These are phyloP conservation scores for Vaccinium macrocarpon DNA, from an alignment of 148 eudicot genomes.

Conservation along the genomic window DNA sequence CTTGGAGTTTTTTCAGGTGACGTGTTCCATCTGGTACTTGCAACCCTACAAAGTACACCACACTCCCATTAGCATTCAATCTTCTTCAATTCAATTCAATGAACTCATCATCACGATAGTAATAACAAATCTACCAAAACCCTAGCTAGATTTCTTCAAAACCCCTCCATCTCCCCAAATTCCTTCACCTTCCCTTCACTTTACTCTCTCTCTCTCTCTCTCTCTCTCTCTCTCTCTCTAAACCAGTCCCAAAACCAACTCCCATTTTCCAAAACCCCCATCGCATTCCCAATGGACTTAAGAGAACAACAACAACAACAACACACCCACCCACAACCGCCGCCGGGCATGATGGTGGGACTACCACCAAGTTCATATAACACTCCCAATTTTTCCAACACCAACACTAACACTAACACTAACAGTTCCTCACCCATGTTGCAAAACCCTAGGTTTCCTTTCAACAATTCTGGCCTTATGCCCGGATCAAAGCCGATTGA, in stretches of 20 bases:
- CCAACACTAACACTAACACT: conserved; percentile 2
- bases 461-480: conserved; percentile 29
- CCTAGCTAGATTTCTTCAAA: conserved; percentile 8
- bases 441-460: conserved; percentile 43
- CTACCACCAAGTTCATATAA: conserved; percentile 26
- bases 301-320: conserved; percentile 21
- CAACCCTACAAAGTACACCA: background rate
- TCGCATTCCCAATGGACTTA: conserved; percentile 20
- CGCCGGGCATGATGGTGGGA: conserved; percentile 33
- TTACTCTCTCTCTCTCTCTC: conserved; percentile 7
- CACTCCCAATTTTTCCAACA: conserved; percentile 18
- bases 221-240: conserved; percentile 11
- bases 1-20: background rate
- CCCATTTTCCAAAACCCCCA: background rate
- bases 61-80: background rate
- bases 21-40: background rate
- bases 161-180: background rate
- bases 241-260: conserved; percentile 10
- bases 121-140: background rate
- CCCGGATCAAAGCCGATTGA: conserved; percentile 27
- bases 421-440: conserved; percentile 28
- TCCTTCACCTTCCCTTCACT: too few relatives aligned
- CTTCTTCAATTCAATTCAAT: background rate
- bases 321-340: conserved; percentile 25
- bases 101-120: background rate